Evolutionary conservation across 176 grass and related monocot genomes (phyloP), one percentile per base, ranked within the genome.

Genomic region (Carex scoparia): DNA sequence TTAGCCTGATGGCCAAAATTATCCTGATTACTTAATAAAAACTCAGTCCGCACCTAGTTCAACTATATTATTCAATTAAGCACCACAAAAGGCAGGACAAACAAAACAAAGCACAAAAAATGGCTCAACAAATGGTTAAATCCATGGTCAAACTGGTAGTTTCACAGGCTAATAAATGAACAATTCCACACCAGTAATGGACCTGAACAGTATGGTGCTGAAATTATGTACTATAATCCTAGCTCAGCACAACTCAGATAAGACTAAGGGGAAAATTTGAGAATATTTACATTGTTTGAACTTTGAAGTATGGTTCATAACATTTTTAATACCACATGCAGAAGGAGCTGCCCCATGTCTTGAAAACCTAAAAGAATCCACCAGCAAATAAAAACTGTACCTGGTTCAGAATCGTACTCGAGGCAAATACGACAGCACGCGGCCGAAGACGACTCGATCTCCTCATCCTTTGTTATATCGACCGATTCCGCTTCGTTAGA

Each of bases 341-440:
- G 30, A 28, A 63, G 19, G 23, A 63, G 19, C 0, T 63, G 61
- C 61, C 9, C 30, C 35, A 60, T 18, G 61, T 46, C 76, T 15
- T 83, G 44, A 28, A 84, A 35, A 73, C 71, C 23, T 2, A 67
- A 81, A 9, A 18, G 1, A 66, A 74, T 49, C 23, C 56, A 10
- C 62, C 14, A 69, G 14, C 42, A 68, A 85, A n/a, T 49, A 58
- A 18, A 48, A 84, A 80, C 54, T 81, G 88, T 58, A 99, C 96
- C 91, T 86, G 74, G 82, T 44, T 95, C 83, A 55, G 93, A 92
- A 27, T 95, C 91, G 0, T 84, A 40, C 86, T 98, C 93, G 0
- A 98, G 95, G 84, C 95, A 98, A 85, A 98, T 99, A 86, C 93
- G 91, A 83, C 93, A 99, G 71, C 96, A 95, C 3, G 81, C 90